Conservation (phyloP, 2,329 filamentous ascomycete genomes). For the Neurospora sp. region DNA sequence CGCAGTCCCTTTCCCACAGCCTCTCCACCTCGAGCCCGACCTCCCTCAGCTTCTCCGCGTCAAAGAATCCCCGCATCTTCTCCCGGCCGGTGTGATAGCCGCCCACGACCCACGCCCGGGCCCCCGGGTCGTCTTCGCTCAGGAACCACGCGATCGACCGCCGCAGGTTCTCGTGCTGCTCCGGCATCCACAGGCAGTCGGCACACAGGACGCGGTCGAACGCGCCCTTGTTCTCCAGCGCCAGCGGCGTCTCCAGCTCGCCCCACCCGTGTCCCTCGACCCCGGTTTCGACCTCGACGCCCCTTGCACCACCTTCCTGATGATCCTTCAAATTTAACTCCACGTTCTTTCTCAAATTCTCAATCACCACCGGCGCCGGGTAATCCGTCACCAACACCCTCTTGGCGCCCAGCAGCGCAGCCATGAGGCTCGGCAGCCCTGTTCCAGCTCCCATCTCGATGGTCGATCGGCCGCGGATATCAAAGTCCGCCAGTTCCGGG, state of each 20-base stretch:
- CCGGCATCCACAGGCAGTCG: slow-evolving; percentile 68
- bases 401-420: slow-evolving; percentile 34
- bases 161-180: slow-evolving; percentile 58
- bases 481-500: slow-evolving; percentile 23
- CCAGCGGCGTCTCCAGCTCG: slow-evolving; percentile 25
- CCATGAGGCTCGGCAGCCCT: slow-evolving; percentile 41
- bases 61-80: slow-evolving; percentile 58
- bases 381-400: slow-evolving; percentile 57
- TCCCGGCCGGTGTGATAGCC: slow-evolving; percentile 63
- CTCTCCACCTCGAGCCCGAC: slow-evolving; percentile 50
- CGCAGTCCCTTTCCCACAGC: slow-evolving; percentile 60
- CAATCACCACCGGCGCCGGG: slow-evolving; percentile 48
- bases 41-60: slow-evolving; percentile 30
- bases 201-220: slow-evolving; percentile 59
- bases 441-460: slow-evolving; percentile 61
- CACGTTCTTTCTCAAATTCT: slow-evolving; percentile 49
- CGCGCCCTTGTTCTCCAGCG: slow-evolving; percentile 19
- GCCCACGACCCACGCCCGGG: slow-evolving; percentile 54
- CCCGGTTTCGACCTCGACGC: slow-evolving; percentile 30
- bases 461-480: slow-evolving; percentile 40
- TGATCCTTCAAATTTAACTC: slow-evolving; percentile 33
- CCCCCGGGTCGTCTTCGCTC: slow-evolving; percentile 24
- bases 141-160: slow-evolving; percentile 55
- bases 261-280: slow-evolving; percentile 60
- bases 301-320: slow-evolving; percentile 1